Base-by-base conservation (phyloP, 495 filamentous ascomycete genomes). In the Penicillium verhagenii region DNA sequence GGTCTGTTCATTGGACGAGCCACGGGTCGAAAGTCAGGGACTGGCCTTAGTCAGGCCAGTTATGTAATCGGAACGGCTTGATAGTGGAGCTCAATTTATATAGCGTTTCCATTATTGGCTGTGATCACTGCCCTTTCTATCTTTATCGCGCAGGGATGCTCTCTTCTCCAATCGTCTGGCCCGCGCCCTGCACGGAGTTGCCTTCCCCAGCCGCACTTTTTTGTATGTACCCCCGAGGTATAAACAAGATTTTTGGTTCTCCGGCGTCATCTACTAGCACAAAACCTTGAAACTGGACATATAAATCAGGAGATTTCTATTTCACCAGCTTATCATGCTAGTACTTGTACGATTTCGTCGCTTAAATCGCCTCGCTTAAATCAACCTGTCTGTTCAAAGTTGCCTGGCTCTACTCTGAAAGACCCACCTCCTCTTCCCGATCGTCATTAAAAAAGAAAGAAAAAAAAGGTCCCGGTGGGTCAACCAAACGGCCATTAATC, bases 21-120 rank as follows among this genome's bases (percentile, higher is more conserved):
- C 31, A 38, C 19, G n/a, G 24, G 37, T 8, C 9, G 24, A 46
- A 50, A 50, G 47, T 50, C 29, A 50, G 47, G 47, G 47, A 50
- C 47, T 50, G 10, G 8, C 20, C 21, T 45, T 45, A 45, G 42
- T 45, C 42, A 45, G 13, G 21, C 10, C n/a, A 8, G 11, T 42
- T 42, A 13, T 9, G 13, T 35, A 35, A 35, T 5, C 16, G 13
- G 33, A 35, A 35, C 33, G 33, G 33, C 6, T 21, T 19, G 18
- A 45, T 26, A 26, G 42, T 45, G 42, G 42, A 45, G 42, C 8
- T 23, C 14, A 42, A 42, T 26, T 45, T 25, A 26, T 26, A 25
- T 45, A 23, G 26, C 14, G 13, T 4, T 9, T 21, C 21, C 4
- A 3, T 26, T 11, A 45, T 45, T 26, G 21, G 23, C 11, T 14